Conservation (phyloP, 148 eudicot species). For the Polygonum aviculare region DNA sequence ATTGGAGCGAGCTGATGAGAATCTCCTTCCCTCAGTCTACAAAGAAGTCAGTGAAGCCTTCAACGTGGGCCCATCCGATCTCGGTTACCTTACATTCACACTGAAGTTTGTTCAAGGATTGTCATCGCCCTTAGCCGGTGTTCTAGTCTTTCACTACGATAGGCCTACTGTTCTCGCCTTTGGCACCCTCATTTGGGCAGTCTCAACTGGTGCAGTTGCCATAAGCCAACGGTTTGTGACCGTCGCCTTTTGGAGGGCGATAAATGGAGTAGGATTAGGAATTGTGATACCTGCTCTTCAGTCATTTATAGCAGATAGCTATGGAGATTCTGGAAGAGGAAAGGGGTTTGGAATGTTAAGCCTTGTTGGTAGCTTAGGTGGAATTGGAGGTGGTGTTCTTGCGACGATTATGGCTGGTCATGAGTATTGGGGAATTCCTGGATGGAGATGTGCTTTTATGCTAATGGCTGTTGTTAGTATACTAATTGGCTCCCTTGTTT, state of each 20-base stretch:
- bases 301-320: constrained; percentile 90
- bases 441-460: constrained; percentile 79
- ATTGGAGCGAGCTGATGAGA: constrained; percentile 94
- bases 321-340: constrained; percentile 67
- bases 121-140: constrained; percentile 88
- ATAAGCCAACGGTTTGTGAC: constrained; percentile 55
- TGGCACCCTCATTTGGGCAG: constrained; percentile 88
- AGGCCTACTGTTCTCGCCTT: constrained; percentile 82
- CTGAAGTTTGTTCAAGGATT: constrained; percentile 70
- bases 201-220: constrained; percentile 94
- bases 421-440: constrained; percentile 67
- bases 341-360: constrained; percentile 72
- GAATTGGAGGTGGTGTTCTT: constrained; percentile 82
- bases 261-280: constrained; percentile 94
- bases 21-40: constrained; percentile 89
- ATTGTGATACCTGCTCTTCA: constrained; percentile 94
- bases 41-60: constrained; percentile 93
- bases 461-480: constrained; percentile 65
- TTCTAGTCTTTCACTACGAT: constrained; percentile 70
- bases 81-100: constrained; percentile 80
- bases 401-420: constrained; percentile 85
- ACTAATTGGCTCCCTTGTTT: constrained; percentile 56
- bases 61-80: constrained; percentile 73
- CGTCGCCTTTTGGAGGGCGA: constrained; percentile 84
- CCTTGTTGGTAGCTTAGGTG: constrained; percentile 76